Percentiles rank a stretch among this genome's conserved stretches.
Conservation (phyloP, 1,139 yeast species). For the Eremothecium cymbalariae region DNA sequence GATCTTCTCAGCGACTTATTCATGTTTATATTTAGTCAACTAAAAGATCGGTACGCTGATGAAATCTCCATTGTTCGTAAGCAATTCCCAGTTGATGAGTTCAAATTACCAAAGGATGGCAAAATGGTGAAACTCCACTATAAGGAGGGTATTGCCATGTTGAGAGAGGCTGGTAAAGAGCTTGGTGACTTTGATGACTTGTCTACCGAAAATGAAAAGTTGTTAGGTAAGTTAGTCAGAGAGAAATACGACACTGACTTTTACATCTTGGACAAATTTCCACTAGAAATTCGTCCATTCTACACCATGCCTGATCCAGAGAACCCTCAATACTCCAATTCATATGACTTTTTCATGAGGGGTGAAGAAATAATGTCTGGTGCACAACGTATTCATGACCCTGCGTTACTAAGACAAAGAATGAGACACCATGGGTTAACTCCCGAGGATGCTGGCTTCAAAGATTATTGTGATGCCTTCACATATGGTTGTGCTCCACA, state of each 20-base stretch:
- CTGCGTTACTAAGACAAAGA: slow-evolving; percentile 71
- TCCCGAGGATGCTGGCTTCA: slow-evolving; percentile 70
- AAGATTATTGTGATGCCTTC: slow-evolving; percentile 89
- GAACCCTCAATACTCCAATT: slow-evolving; percentile 86
- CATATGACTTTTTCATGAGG: slow-evolving; percentile 98
- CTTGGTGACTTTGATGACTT: slow-evolving; percentile 83
- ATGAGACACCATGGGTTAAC: slow-evolving; percentile 78
- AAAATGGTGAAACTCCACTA: slow-evolving; percentile 86
- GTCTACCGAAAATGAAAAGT: slow-evolving; percentile 88
- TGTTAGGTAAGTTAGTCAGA: slow-evolving; percentile 83
- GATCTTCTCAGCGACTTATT: slow-evolving; percentile 79
- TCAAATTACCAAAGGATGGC: slow-evolving; percentile 80
- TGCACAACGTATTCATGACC: slow-evolving; percentile 97
- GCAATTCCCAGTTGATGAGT: slow-evolving; percentile 97
- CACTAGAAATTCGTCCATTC: slow-evolving; percentile 92
- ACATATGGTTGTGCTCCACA: slow-evolving; percentile 95
- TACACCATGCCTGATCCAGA: slow-evolving; percentile 98
- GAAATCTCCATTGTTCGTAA: slow-evolving; percentile 87
- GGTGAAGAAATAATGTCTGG: slow-evolving; percentile 99
- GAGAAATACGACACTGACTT: slow-evolving; percentile 95
- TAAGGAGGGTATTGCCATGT: slow-evolving; percentile 82
- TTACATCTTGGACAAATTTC: slow-evolving; percentile 96
- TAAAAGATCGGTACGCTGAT: slow-evolving; percentile 66
- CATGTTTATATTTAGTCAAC: slow-evolving; percentile 76
- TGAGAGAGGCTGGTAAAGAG: slow-evolving; percentile 76